Base-by-base conservation (phyloP, 768 basidiomycete species). In the Auriscalpium orientale region DNA sequence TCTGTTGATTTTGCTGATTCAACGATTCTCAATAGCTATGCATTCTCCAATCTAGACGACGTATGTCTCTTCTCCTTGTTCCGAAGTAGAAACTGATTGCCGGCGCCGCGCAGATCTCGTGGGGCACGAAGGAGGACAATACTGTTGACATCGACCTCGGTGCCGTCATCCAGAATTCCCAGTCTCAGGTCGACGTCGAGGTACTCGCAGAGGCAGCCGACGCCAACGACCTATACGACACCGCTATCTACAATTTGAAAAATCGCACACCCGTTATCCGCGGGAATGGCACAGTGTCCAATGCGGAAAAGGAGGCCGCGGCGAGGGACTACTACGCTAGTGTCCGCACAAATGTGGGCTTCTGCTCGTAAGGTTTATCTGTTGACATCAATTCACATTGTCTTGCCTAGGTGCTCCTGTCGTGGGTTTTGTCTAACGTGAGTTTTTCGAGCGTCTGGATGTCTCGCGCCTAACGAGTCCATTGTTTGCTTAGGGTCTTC, bases 41-140 rank as follows among this genome's bases (percentile, higher is more conserved):
- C 91, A 2, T 93, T 87, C 68, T 82, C 85, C 49, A 93, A 92
- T 68, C 74, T 93, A 6, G 88, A 93, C 67, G 91, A 94, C 64
- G 87, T 92, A 21, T 60, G 82, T 72, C 9, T 28, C 11, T 13
- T 28, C 22, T 28, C 5, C 22, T 28, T 4, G 5, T 28, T 28
- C 28, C 28, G 28, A 7, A 28, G 28, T 28, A 28, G 7, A 1
- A 0, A 2, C 28, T 28, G 2, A 28, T 28, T 7, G 4, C 28
- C 28, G 4, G 4, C 28, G 16, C 1, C 34, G 20, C 54, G 4
- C 64, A 89, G 87, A 90, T 91, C 45, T 91, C 91, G 22, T 91
- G 94, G 94, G 94, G 94, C 6, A 98, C 94, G n/a, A 98, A 98
- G 70, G 89, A 92, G 71, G 89, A 92, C 61, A 79, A 80, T 9